Conservation (phyloP, 805 yeast genomes). For the Candida patagonica region DNA sequence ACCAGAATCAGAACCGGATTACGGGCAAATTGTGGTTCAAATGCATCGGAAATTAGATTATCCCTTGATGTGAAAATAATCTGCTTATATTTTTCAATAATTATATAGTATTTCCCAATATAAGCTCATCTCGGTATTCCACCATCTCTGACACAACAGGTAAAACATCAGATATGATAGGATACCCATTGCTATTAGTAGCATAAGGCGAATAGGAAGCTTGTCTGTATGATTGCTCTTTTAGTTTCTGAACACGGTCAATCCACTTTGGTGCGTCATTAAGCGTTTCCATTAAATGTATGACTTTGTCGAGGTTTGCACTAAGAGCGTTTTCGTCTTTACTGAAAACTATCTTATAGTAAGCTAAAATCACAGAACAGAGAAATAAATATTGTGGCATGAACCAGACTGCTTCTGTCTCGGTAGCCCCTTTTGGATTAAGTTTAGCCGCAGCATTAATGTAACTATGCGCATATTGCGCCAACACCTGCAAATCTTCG, state of each 20-base stretch:
- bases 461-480: background rate
- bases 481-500: background rate
- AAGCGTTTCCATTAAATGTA: constrained; percentile 1
- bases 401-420: background rate
- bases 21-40: constrained; percentile 46
- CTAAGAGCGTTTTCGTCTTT: no score
- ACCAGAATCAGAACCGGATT: constrained; percentile 57
- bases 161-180: no score
- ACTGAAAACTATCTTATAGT: background rate
- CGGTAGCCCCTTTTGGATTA: background rate
- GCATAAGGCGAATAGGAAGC: background rate
- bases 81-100: background rate
- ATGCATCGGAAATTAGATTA: constrained; percentile 67
- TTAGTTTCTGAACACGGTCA: background rate
- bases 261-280: background rate
- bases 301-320: no score
- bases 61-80: constrained; percentile 34
- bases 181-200: no score
- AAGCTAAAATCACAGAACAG: background rate
- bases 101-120: no score
- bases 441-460: background rate
- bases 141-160: no score
- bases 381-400: background rate
- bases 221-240: background rate
- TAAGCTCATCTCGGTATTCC: no score